Percentiles rank a stretch among this genome's conserved stretches.
Evolutionary conservation across 129 eudicot genomes (phyloP).

Genomic region (Flaveria linearis): DNA sequence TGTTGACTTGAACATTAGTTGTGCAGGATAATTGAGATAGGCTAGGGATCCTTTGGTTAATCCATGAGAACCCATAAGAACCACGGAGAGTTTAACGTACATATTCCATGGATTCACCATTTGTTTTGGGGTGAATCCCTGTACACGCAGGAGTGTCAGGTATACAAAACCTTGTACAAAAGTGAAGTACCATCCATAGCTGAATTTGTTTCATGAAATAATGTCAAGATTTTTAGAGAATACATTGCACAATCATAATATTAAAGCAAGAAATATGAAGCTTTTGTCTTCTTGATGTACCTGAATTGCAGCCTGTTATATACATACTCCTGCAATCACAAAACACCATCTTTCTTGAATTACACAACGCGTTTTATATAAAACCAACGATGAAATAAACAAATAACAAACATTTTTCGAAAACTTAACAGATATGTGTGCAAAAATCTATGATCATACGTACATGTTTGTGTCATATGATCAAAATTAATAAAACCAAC

Average conservation of each 20-base stretch:
- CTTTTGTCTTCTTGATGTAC: constrained; percentile 29
- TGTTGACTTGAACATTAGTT: constrained; percentile 94
- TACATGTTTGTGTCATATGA: neutral
- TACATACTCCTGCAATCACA: constrained; percentile 64
- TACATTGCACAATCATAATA: constrained; percentile 1
- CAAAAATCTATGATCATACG: constrained; percentile 14
- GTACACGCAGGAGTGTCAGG: constrained; percentile 59
- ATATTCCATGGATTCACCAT: constrained; percentile 98
- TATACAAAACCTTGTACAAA: constrained; percentile 93
- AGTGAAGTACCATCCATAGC: constrained; percentile 98
- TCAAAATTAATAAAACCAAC: constrained; percentile 30
- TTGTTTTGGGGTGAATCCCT: constrained; percentile 86
- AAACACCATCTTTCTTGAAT: neutral
- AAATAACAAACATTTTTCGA: neutral
- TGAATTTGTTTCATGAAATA: constrained; percentile 36
- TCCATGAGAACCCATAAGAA: constrained; percentile 98
- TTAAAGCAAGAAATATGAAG: neutral
- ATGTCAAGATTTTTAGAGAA: constrained; percentile 20
- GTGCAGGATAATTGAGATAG: constrained; percentile 93
- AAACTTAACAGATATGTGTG: neutral
- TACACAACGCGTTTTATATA: neutral
- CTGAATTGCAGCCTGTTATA: constrained; percentile 68
- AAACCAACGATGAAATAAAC: constrained; percentile 11
- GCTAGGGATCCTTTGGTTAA: constrained; percentile 94
- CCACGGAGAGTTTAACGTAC: constrained; percentile 86